Base-by-base conservation (phyloP, 2,329 filamentous ascomycete genomes). In the Trichoderma lentiforme region DNA sequence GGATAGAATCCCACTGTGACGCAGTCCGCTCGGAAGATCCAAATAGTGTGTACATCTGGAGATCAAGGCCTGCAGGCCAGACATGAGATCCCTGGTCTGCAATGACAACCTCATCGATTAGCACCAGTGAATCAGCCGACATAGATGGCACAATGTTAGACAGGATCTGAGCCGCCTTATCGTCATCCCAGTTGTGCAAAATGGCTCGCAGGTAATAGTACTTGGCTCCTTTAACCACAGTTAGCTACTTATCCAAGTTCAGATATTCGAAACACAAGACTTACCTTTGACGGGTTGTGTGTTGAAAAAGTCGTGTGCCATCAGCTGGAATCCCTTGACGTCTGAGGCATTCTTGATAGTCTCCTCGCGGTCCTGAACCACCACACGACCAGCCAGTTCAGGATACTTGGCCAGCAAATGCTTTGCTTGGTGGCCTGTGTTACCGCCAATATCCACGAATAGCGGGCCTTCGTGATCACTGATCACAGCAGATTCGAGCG, bases 181-280 rank as follows among this genome's bases (percentile, higher is more conserved):
- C 75, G 57, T 83, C 79, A 0, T 79, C 76, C 79, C 81, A 84
- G 73, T 84, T 80, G 61, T 84, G 81, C 1, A 83, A 74, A n/a
- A 83, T 76, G 5, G 77, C 77, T 62, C 82, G 79, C 73, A 83
- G 74, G 71, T 79, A 83, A 73, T 74, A 74, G 24, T 70, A 58
- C 12, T 60, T 39, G 7, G 72, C 71, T 24, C 60, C 69, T 71
- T 30, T n/a, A 8, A 60, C 9, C 7, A 68, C 8, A 11, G 8
- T 62, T 39, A 62, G 21, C 28, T 7, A 18, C 36, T 4, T 26
- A 43, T 43, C 7, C 36, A 9, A 4, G 6, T 6, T 39, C 3
- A 39, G 3, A 26, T 1, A 36, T 3, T 61, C 9, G 32, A 14
- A 6, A 21, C 4, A 24, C 6, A 18, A 9, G 14, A 39, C 64